phyloP scores from a whole-genome alignment of 139 green algal genomes.

The Bryopsis sp. region DNA sequence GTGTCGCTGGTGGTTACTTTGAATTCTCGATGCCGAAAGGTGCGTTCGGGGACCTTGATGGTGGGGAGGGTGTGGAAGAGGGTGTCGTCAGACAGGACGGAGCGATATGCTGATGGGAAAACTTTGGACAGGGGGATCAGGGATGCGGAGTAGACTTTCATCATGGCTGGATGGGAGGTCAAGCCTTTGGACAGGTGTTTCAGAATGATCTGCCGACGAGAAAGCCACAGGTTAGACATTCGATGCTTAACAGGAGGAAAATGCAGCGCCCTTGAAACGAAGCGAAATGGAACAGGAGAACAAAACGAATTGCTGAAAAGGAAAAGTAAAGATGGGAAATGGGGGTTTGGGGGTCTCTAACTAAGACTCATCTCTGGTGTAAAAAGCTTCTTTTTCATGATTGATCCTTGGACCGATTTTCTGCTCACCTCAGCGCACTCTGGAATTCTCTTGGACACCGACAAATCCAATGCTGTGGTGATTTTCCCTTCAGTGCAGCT shows the following conservation, averaged over 20 bases:
- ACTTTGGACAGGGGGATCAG: background rate
- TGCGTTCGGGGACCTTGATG: conserved; percentile 5
- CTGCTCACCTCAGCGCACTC: background rate
- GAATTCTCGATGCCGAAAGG: conserved; percentile 12
- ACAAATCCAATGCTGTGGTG: background rate
- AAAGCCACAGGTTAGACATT: background rate
- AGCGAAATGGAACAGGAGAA: no score
- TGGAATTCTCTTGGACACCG: background rate
- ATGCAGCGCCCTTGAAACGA: no score
- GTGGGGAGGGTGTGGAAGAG: background rate
- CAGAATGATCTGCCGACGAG: background rate
- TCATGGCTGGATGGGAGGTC: background rate
- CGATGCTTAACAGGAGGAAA: background rate
- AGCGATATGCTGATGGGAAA: no score
- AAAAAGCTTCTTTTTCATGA: no score
- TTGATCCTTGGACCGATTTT: no score
- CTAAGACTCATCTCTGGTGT: no score
- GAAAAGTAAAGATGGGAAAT: no score
- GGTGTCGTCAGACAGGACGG: no score
- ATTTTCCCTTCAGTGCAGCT: background rate
- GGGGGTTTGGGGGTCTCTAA: no score
- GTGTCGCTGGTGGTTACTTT: background rate
- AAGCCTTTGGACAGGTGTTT: conserved; percentile 13
- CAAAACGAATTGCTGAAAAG: no score
- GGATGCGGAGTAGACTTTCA: background rate